phyloP scores from a whole-genome alignment of 345 rosid species.

The Psidium guajava region DNA sequence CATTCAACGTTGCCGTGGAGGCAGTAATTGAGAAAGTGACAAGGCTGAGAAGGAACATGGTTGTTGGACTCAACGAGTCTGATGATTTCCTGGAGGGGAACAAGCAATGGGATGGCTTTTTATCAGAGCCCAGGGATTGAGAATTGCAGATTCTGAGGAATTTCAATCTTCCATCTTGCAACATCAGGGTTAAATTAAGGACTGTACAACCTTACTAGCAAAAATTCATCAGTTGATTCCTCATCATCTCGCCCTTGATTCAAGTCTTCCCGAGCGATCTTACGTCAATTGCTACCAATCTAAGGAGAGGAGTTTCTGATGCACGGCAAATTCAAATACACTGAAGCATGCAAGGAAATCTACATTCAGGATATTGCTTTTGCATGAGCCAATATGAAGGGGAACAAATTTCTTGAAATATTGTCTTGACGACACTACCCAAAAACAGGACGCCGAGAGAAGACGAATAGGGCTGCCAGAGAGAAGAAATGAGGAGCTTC shows the following conservation, averaged over 20 bases:
- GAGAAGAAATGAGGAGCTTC: constrained; percentile 21
- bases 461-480: background rate
- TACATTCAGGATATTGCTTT: background rate
- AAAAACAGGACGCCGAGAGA: background rate
- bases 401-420: background rate
- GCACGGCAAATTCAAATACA: background rate
- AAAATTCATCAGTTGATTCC: background rate
- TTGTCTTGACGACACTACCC: background rate
- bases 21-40: constrained; percentile 74
- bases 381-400: background rate
- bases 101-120: background rate
- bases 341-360: background rate
- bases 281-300: background rate
- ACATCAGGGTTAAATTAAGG: background rate
- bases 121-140: background rate
- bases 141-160: background rate
- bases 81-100: constrained; percentile 83
- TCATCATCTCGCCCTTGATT: background rate
- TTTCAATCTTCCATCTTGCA: background rate
- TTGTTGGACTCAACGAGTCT: constrained; percentile 59
- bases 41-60: constrained; percentile 65
- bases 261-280: background rate
- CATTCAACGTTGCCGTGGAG: constrained; percentile 77
- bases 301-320: background rate
- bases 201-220: background rate